Percentiles rank a stretch among this genome's conserved stretches.
These are phyloP conservation scores for Lophiotrema nucula DNA, from an alignment of 495 filamentous ascomycete genomes.

Conservation along the genomic window DNA sequence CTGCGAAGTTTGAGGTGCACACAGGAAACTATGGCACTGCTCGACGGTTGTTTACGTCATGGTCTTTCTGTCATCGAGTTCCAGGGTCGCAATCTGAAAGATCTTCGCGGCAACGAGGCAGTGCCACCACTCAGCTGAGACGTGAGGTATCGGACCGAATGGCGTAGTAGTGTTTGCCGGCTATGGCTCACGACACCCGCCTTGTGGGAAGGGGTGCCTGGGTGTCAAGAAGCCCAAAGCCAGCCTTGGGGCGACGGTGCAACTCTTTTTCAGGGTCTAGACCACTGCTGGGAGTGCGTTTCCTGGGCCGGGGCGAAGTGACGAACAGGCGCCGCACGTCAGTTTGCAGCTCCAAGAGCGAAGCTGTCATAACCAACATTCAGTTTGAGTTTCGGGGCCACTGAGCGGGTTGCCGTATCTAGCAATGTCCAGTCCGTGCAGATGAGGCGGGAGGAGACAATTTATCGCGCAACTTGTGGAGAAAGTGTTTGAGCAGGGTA, in stretches of 20 bases:
- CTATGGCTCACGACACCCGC: slow-evolving; percentile 7
- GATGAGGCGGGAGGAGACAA: too few species aligned
- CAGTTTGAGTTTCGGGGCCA: not conserved
- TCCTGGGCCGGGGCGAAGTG: not conserved
- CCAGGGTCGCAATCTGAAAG: not conserved
- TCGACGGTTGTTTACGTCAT: too few species aligned
- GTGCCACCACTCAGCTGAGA: slow-evolving; percentile 12
- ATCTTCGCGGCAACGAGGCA: slow-evolving; percentile 1
- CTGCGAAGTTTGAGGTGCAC: too few species aligned
- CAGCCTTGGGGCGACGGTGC: not conserved
- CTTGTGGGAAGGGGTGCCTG: slow-evolving; percentile 2
- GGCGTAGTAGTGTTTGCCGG: not conserved
- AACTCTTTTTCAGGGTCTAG: slow-evolving; percentile 14
- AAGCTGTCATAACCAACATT: not conserved
- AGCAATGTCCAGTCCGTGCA: not conserved
- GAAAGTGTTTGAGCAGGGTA: too few species aligned
- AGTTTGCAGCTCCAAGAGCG: not conserved
- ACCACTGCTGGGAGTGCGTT: not conserved
- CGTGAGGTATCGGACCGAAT: slow-evolving; percentile 22
- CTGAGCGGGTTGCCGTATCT: not conserved
- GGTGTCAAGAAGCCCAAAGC: not conserved
- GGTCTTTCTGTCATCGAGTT: too few species aligned
- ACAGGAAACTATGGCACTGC: too few species aligned
- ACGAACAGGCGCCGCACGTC: not conserved
- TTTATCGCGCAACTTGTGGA: too few species aligned